Base-by-base conservation (phyloP, 352 stramenopile genomes). In the Globisporangium takayamanum region DNA sequence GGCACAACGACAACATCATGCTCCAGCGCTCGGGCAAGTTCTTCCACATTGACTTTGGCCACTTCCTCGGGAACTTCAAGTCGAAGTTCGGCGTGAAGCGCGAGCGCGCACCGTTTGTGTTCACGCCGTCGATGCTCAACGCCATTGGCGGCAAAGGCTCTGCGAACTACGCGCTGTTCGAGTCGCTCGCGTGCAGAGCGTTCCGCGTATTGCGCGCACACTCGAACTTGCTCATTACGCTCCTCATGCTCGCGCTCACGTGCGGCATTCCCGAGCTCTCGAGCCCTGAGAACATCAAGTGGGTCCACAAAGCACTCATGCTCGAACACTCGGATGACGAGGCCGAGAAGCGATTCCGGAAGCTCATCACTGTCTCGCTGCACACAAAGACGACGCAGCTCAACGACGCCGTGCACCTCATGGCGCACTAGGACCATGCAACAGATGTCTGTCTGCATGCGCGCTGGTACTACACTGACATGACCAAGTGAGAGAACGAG, bases 11-110 rank as follows among this genome's bases (percentile, higher is more conserved):
- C 67, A 98, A 98, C 65, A 84, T 98, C 53, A 98, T 98, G 95
- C 69, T 98, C 49, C 96, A 96, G 63, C 76, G 78, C 18, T 87
- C 92, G 5, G 94, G 94, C 0, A 95, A 95, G 60, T 83, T 98
- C 25, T 98, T 98, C 70, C 95, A 98, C 80, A 98, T 98, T 53
- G 95, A 98, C 56, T 98, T 98, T 64, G 94, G 95, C 1, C 93
- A 98, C 63, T 97, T 98, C 53, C 67, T 98, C 28, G 92, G 92
- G n/a, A 96, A 98, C 51, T 98, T 97, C 69, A 98, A 98, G 70
- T 88, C 72, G 25, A 97, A 97, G 60, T 59, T 96, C 15, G 93
- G 93, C 10, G 79, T 97, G 45, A 96, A 96, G 63, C 74, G 92
- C 7, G 93, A 98, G 63, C 82, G 84, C 26, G 81, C 88, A 1